Percentiles rank a stretch among this genome's conserved stretches.
phyloP scores from a whole-genome alignment of 768 basidiomycete genomes.

The Leccinellum luteum region DNA sequence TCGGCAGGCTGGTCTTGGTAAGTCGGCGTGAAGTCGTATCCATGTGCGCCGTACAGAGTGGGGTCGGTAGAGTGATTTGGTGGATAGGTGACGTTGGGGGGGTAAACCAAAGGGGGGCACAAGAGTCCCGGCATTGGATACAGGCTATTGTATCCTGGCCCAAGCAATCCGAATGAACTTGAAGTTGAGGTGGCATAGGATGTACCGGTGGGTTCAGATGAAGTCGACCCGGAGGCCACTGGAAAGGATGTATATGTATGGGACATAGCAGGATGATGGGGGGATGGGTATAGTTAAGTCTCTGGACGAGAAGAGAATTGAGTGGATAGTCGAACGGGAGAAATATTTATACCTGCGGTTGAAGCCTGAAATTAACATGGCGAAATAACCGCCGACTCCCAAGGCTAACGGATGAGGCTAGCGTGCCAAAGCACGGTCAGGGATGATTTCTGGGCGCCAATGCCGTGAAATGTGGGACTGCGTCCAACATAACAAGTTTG shows the following conservation, averaged over 20 bases:
- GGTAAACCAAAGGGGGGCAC: not conserved
- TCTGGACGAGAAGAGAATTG: not conserved
- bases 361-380: not conserved
- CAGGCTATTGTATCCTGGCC: not conserved
- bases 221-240: not conserved
- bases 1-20: not conserved
- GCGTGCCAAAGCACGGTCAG: slow-evolving; percentile 1
- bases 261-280: not conserved
- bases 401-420: not conserved
- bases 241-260: no score
- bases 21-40: no score
- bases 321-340: not conserved
- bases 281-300: not conserved
- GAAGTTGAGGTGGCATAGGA: not conserved
- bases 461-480: not conserved
- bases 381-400: not conserved
- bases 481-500: not conserved
- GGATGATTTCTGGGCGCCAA: not conserved
- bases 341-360: not conserved
- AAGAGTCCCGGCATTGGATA: not conserved
- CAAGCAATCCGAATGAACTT: not conserved
- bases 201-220: not conserved
- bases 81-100: not conserved
- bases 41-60: no score
- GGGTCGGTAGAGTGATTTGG: no score